Base-by-base conservation (phyloP, 768 basidiomycete species). In the Roridomyces roridus region DNA sequence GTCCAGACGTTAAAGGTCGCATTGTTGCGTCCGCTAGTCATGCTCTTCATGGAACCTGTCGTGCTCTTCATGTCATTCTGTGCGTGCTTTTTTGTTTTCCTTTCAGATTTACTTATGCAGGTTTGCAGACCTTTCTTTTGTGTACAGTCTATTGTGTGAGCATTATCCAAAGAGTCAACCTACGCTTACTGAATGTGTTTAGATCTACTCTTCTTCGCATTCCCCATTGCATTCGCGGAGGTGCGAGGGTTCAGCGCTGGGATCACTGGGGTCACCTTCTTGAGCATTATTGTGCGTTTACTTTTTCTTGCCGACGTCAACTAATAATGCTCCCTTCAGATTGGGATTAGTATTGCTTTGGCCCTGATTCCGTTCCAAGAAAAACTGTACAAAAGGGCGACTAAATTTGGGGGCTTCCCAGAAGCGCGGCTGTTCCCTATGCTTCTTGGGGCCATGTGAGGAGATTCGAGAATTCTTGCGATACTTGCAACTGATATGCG, bases 41-140 rank as follows among this genome's bases (percentile, higher is more conserved):
- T 83, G 71, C 68, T 82, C 2, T 72, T 74, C 55, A 72, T 70
- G 8, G 82, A 82, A 52, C 75, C 79, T 0, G 78, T 82, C 47
- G 68, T 81, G 6, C 64, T 80, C 20, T 72, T 77, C 40, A 74
- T 80, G 55, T 74, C 75, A 2, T 68, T 78, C 55, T 81, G 72
- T 72, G 70, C 14, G 71, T 68, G 1, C 42, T 26, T 46, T 34
- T 26, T 17, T 18, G 17, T 45, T 24, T n/a, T n/a, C n/a, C n/a
- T 17, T 46, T 11, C 24, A 39, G 46, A 20, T 23, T 15, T 44
- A 20, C 34, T 41, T 46, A 44, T 28, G 18, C 35, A 77, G 77
- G 77, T 66, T 71, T 82, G 1, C n/a, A n/a, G n/a, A n/a, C n/a
- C n/a, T n/a, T n/a, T 77, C 77, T 1, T 76, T 82, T 59, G 67